Percentiles rank a stretch among this genome's conserved stretches.
These are phyloP conservation scores for Solanum rostratum DNA, from an alignment of 257 asterid species.

Conservation along the genomic window DNA sequence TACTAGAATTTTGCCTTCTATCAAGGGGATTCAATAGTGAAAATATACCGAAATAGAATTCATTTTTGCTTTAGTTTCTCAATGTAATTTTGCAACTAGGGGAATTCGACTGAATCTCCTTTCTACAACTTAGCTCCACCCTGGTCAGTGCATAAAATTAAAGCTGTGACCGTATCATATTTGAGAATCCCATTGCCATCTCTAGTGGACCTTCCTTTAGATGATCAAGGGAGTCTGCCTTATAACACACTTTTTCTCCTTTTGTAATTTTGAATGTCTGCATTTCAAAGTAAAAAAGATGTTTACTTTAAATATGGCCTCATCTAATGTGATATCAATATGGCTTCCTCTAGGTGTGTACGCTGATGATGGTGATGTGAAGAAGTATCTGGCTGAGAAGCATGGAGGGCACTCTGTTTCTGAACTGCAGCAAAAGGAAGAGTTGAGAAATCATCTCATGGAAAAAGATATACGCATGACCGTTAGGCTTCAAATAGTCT, in stretches of 20 bases:
- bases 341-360: conserved; percentile 45
- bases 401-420: conserved; percentile 23
- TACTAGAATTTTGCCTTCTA: neutral
- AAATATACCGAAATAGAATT: neutral
- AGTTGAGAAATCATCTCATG: conserved; percentile 46
- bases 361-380: conserved; percentile 70
- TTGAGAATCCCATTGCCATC: neutral
- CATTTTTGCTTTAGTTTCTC: neutral
- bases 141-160: neutral
- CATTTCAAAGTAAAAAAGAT: neutral
- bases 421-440: conserved; percentile 35
- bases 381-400: conserved; percentile 46
- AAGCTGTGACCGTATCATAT: neutral
- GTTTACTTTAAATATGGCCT: neutral
- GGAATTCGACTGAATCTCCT: neutral
- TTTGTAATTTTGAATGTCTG: neutral
- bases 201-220: neutral
- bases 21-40: neutral
- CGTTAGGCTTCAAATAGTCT: conserved; percentile 78
- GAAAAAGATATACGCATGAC: conserved; percentile 69
- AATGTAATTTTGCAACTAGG: neutral
- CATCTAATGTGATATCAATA: neutral
- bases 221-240: neutral
- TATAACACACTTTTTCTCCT: neutral
- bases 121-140: neutral